Evolutionary conservation across 306 rosid species (phyloP).

Genomic region (Cicer pinnatifidum): DNA sequence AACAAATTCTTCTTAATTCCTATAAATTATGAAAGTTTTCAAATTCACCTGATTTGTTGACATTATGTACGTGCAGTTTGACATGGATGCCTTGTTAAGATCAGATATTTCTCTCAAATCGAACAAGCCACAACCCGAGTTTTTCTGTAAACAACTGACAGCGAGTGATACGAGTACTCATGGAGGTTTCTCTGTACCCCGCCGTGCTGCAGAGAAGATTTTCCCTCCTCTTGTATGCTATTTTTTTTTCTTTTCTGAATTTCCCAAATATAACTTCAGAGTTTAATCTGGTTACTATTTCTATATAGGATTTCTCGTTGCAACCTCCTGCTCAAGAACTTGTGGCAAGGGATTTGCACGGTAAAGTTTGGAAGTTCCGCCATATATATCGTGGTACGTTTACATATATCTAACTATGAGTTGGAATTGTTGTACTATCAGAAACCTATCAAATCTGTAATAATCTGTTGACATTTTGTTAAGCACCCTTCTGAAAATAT

Average conservation of each 20-base stretch:
- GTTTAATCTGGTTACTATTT: constrained; percentile 41
- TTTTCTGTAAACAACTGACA: constrained; percentile 91
- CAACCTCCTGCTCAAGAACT: constrained; percentile 99
- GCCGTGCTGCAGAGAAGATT: constrained; percentile 97
- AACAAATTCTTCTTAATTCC: not conserved
- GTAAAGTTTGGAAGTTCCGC: constrained; percentile 84
- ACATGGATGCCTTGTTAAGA: constrained; percentile 80
- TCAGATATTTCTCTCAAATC: constrained; percentile 92
- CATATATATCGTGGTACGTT: constrained; percentile 87
- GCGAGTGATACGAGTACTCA: constrained; percentile 99
- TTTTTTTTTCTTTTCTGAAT: not conserved
- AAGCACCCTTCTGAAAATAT: constrained; percentile 18
- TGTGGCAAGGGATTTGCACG: constrained; percentile 87
- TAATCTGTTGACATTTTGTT: not conserved
- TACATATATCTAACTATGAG: constrained; percentile 9
- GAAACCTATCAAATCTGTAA: not conserved
- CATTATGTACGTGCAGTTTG: constrained; percentile 56
- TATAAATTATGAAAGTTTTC: not conserved
- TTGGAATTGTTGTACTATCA: not conserved
- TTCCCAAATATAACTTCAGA: constrained; percentile 7
- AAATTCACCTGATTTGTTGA: constrained; percentile 28
- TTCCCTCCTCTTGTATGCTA: constrained; percentile 83
- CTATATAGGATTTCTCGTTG: constrained; percentile 71
- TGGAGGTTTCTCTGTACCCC: constrained; percentile 98
- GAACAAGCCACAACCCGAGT: constrained; percentile 80